These are phyloP conservation scores for Alternaria consortialis DNA, from an alignment of 2,329 filamentous ascomycete species.

Conservation along the genomic window DNA sequence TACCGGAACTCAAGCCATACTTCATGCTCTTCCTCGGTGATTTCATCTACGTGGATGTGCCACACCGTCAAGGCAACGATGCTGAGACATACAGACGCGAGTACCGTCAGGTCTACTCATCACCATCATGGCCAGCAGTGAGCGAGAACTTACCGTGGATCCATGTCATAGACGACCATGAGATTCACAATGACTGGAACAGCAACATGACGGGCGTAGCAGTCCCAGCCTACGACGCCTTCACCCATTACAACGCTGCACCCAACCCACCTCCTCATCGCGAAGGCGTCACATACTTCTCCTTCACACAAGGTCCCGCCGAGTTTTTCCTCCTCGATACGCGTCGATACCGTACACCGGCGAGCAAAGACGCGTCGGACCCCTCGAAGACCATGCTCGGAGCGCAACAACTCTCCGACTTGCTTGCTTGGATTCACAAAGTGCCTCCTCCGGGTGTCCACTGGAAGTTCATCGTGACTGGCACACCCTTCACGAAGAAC, in stretches of 20 bases:
- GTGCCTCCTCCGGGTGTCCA: conserved; percentile 79
- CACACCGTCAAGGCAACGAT: conserved; percentile 75
- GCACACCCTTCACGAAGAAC: conserved; percentile 96
- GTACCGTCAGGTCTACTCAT: conserved; percentile 95
- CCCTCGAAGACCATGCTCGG: conserved; percentile 88
- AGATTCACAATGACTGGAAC: conserved; percentile 94
- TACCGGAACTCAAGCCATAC: conserved; percentile 76
- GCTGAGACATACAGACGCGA: conserved; percentile 84
- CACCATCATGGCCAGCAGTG: conserved; percentile 84
- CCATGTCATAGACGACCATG: conserved; percentile 95
- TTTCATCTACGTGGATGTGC: conserved; percentile 92
- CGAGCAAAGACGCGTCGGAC: conserved; percentile 68
- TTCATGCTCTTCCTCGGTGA: conserved; percentile 80
- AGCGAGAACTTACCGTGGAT: conserved; percentile 91
- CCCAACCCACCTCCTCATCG: conserved; percentile 80
- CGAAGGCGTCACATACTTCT: conserved; percentile 79
- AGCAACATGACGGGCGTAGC: conserved; percentile 83
- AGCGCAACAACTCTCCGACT: conserved; percentile 76
- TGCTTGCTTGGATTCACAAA: conserved; percentile 77
- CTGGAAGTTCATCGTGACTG: conserved; percentile 93
- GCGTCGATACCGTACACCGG: conserved; percentile 79
- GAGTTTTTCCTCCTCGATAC: conserved; percentile 97
- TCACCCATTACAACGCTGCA: conserved; percentile 82
- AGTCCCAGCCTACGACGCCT: conserved; percentile 81
- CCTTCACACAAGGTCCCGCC: conserved; percentile 88